Evolutionary conservation across 2,329 filamentous ascomycete species (phyloP), one percentile per base, ranked within the genome.

Genomic region (Diplocarpon rosae): DNA sequence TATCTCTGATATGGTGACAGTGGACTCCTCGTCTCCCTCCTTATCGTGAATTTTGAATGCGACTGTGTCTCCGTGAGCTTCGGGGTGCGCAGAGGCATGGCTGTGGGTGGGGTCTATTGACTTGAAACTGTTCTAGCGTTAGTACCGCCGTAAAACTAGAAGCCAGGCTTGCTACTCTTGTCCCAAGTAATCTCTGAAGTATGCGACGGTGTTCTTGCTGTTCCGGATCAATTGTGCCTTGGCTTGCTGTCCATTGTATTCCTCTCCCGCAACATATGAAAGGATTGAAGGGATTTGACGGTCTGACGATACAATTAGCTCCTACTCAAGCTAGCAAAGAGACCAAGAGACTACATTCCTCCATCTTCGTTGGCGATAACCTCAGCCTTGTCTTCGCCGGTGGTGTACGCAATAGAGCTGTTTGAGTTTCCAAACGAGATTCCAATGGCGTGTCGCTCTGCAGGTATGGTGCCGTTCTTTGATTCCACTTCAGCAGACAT

Each of bases 331-430:
- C 10, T 28, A 3, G 2, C 5, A 17, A 1, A 1, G 32, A 45
- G 34, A 13, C 28, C 13, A 9, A 29, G 36, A 37, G 36, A 20
- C n/a, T 20, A 68, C 78, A 62, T 65, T 88, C 86, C 86, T 73
- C 92, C 92, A 63, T 96, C 92, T 71, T 96, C 92, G 69, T 98
- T 96, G 62, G 92, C 92, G 69, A 98, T 96, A 53, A 98, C 90
- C 65, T 95, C 87, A 53, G 88, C 83, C 73, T 93, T 94, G 67
- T 93, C 90, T 62, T 96, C 90, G 51, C 82, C 77, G 37, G 88
- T 93, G 64, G 89, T 94, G 65, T 81, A 88, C 59, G 90, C 90
- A 69, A 98, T 95, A 49, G 88, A 95, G 71, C 87, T 93, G 80
- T 95, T 94, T 51, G 88, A 89, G 73, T 96, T 98, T 69, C 92